Evolutionary conservation across 164 flowering plant genomes (phyloP), one percentile per base, ranked within the genome.

Genomic region (Protea cynaroides): DNA sequence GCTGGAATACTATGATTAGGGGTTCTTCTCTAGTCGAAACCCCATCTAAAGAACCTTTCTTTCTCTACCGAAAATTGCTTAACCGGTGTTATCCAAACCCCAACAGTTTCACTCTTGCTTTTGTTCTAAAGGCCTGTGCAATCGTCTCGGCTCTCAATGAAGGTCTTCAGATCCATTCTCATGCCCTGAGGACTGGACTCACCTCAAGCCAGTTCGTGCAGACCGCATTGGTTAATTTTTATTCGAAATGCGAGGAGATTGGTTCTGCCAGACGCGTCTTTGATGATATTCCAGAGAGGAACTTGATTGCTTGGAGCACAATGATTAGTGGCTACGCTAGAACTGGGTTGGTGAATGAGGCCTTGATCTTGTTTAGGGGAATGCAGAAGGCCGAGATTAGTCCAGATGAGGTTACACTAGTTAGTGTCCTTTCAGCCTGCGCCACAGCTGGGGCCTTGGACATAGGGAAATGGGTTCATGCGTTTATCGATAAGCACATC

Each of bases 161-260:
- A 69, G 86, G 89, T 1, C 50, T 36, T 24, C 86, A 82, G 76
- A 74, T 81, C n/a, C 89, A 85, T 63, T 66, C 80, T 4, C 80
- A 69, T 29, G 79, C 64, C 57, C 8, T 75, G 23, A 71, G 59
- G 43, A 61, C 65, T 11, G 82, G 83, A 61, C 69, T 65, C n/a
- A 64, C 36, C 34, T 62, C 74, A 0, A 75, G 78, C 49, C 76
- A 79, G 17, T 79, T 79, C 59, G 80, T 81, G 36, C 73, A 74
- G 65, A 71, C 81, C 5, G 72, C 70, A 11, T 62, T 81, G 66
- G 71, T 81, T 60, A 77, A 72, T 54, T 73, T 79, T 17, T 83
- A 81, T 43, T 68, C 72, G 0, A 80, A 76, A 53, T 83, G 86
- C n/a, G 80, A 76, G 13, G 70, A 79, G 24, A 72, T 81, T 43